phyloP scores from a whole-genome alignment of 2,329 filamentous ascomycete genomes.

The Exophiala bonariae region DNA sequence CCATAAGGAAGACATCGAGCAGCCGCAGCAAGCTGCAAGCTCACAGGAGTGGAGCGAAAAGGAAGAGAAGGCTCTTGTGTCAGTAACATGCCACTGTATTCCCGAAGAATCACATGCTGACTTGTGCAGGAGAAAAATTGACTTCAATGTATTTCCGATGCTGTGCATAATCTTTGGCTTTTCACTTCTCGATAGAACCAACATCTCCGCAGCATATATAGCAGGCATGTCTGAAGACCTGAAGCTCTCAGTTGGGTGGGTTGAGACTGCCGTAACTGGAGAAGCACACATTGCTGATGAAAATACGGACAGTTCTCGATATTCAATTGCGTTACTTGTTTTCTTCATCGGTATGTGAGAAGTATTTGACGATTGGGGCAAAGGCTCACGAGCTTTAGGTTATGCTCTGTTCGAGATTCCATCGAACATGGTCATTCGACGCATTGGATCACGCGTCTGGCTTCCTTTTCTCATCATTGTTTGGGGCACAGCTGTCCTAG shows the following conservation, averaged over 20 bases:
- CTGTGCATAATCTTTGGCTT: constrained; percentile 13
- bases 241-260: constrained; percentile 19
- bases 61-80: constrained; percentile 12
- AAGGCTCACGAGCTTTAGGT: constrained; percentile 3
- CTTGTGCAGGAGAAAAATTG: constrained; percentile 8
- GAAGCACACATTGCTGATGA: too few relatives aligned
- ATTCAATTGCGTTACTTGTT: constrained; percentile 31
- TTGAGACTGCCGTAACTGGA: too few relatives aligned
- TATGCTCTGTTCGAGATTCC: constrained; percentile 25
- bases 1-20: constrained; percentile 8
- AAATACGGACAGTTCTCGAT: constrained; percentile 24
- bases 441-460: constrained; percentile 34
- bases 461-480: constrained; percentile 34
- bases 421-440: constrained; percentile 34
- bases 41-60: constrained; percentile 8
- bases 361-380: background rate
- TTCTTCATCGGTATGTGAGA: constrained; percentile 27
- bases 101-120: background rate
- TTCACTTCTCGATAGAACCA: constrained; percentile 11
- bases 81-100: background rate
- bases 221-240: constrained; percentile 32
- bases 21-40: background rate
- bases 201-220: constrained; percentile 29
- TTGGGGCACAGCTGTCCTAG: constrained; percentile 27
- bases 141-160: constrained; percentile 13